phyloP scores from a whole-genome alignment of 163 green algal species.

The Coccomyxa subellipsoidea region DNA sequence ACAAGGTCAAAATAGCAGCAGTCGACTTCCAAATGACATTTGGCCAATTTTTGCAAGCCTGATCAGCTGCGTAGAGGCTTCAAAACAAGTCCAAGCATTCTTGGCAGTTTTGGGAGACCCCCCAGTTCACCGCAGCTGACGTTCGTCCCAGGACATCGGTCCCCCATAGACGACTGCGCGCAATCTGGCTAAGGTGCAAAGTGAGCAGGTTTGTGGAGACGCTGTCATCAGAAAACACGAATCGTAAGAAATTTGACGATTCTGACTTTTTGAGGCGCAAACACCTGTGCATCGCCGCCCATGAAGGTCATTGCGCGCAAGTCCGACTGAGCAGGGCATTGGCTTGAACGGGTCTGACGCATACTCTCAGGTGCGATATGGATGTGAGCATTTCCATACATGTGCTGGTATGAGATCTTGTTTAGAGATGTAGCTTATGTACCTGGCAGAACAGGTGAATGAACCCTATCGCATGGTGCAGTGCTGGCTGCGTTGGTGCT shows the following conservation, averaged over 20 bases:
- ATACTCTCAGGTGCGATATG: not conserved
- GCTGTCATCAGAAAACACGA: not conserved
- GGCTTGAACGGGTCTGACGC: not conserved
- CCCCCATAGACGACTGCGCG: not conserved
- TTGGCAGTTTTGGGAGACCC: too few species aligned
- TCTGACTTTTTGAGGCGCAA: not conserved
- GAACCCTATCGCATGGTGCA: not conserved
- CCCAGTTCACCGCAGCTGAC: not conserved
- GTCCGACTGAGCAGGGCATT: not conserved
- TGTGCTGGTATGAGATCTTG: too few species aligned
- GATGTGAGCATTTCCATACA: too few species aligned
- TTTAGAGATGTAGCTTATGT: too few species aligned
- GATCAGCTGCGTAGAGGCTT: too few species aligned
- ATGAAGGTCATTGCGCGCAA: not conserved
- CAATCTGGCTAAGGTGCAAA: not conserved
- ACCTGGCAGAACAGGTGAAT: not conserved
- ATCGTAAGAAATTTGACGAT: not conserved
- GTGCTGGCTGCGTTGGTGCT: not conserved
- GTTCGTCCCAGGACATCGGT: not conserved
- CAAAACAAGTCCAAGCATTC: too few species aligned
- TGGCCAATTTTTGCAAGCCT: too few species aligned
- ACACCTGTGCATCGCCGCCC: not conserved
- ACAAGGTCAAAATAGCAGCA: too few species aligned
- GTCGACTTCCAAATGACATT: too few species aligned
- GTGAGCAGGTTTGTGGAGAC: not conserved